These are phyloP conservation scores for Nigrospora oryzae DNA, from an alignment of 2,329 filamentous ascomycete genomes.

Conservation along the genomic window DNA sequence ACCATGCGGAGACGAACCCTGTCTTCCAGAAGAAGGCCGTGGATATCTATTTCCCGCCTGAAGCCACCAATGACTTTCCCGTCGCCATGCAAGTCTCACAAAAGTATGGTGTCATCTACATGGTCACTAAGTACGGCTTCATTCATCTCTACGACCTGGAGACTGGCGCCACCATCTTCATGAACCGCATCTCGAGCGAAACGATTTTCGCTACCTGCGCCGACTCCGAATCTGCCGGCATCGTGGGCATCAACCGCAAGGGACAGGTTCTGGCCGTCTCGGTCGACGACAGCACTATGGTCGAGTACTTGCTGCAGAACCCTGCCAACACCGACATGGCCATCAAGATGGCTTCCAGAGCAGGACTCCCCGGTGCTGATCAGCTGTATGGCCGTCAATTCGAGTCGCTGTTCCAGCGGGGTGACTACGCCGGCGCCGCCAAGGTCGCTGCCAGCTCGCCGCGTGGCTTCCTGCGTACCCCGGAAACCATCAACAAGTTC, in stretches of 20 bases:
- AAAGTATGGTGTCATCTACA: constrained; percentile 93
- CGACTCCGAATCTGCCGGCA: constrained; percentile 76
- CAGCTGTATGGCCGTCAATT: constrained; percentile 90
- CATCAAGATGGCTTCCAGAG: constrained; percentile 91
- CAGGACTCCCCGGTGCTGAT: constrained; percentile 88
- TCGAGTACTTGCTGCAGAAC: constrained; percentile 93
- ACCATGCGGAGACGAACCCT: constrained; percentile 83
- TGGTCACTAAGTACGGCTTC: constrained; percentile 98
- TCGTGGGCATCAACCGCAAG: constrained; percentile 94
- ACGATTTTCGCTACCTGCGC: constrained; percentile 93
- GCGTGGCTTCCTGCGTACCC: constrained; percentile 85
- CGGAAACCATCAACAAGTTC: constrained; percentile 93
- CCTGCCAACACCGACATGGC: constrained; percentile 89
- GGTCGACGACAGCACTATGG: constrained; percentile 83
- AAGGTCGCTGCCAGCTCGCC: constrained; percentile 97
- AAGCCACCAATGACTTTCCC: constrained; percentile 94
- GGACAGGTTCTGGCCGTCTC: constrained; percentile 93
- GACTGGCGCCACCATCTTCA: constrained; percentile 91
- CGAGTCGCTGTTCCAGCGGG: constrained; percentile 72
- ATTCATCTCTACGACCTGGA: constrained; percentile 98
- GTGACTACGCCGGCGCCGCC: constrained; percentile 80
- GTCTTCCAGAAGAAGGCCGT: constrained; percentile 92
- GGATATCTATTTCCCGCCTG: constrained; percentile 93
- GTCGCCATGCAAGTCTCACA: constrained; percentile 95
- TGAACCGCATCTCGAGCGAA: constrained; percentile 99